Conservation (phyloP, 2,329 filamentous ascomycete genomes). For the Claviceps digitariae region DNA sequence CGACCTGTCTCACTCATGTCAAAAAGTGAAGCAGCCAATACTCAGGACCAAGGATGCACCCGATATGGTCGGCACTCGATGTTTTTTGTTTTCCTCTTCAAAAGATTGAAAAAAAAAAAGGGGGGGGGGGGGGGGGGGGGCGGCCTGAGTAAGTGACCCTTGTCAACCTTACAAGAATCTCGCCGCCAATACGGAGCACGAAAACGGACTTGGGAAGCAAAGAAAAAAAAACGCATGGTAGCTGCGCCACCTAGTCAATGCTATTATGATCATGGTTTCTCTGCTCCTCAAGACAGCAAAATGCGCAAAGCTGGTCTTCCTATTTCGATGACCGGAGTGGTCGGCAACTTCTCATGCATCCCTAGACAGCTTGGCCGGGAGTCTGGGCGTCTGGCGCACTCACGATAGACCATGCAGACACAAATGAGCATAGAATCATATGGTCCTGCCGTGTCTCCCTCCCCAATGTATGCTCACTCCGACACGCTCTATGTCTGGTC, state of each 20-base stretch:
- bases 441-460: not conserved
- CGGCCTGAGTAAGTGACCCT: not conserved
- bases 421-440: not conserved
- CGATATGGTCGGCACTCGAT: not conserved
- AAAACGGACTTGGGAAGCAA: not conserved
- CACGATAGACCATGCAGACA: not conserved
- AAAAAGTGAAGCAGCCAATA: not conserved
- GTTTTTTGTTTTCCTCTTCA: not conserved
- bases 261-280: not conserved
- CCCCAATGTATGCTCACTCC: not conserved
- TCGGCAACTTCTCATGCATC: not conserved
- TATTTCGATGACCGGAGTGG: not conserved
- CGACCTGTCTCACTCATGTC: not conserved
- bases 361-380: not conserved
- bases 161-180: not conserved
- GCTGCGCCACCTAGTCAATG: not conserved
- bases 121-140: too few species aligned
- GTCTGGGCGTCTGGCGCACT: not conserved
- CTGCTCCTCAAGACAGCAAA: not conserved
- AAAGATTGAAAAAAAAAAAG: too few species aligned
- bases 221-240: not conserved
- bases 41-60: not conserved
- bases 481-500: not conserved
- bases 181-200: not conserved
- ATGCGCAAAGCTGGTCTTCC: not conserved